Percentiles rank a stretch among this genome's conserved stretches.
These are phyloP conservation scores for Tylopilus rubrobrunneus DNA, from an alignment of 768 basidiomycete genomes.

Conservation along the genomic window DNA sequence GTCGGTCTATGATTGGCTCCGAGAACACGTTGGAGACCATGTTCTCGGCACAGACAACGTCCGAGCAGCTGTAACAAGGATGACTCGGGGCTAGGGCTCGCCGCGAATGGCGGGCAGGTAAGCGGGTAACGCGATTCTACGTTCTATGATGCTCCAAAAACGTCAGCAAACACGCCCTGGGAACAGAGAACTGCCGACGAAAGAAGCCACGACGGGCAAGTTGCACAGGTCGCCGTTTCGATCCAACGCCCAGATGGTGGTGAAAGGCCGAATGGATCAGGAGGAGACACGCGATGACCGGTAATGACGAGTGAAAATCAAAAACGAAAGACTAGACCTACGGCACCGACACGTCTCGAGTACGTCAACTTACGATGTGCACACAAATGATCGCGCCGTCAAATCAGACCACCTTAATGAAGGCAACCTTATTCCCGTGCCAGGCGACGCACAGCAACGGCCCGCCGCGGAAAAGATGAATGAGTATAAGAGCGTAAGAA, in stretches of 20 bases:
- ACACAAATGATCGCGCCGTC: conserved; percentile 12
- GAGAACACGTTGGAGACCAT: conserved; percentile 5
- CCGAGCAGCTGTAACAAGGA: conserved; percentile 1
- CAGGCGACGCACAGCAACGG: conserved; percentile 4
- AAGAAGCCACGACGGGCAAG: conserved; percentile 7
- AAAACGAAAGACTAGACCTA: conserved; percentile 13
- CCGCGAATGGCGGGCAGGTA: not conserved
- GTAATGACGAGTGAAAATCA: conserved; percentile 25
- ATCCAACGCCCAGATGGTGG: conserved; percentile 1
- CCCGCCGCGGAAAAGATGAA: conserved; percentile 4
- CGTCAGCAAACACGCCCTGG: conserved; percentile 13
- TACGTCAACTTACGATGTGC: conserved; percentile 24
- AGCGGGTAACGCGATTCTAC: conserved; percentile 7
- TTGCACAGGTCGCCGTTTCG: conserved; percentile 16
- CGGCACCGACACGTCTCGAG: conserved; percentile 26
- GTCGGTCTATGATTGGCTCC: conserved; percentile 11
- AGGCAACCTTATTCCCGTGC: conserved; percentile 24
- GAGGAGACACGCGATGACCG: conserved; percentile 5
- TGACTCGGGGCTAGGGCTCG: conserved; percentile 10
- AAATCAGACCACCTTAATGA: conserved; percentile 20
- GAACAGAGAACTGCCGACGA: not conserved
- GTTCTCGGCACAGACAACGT: conserved; percentile 1
- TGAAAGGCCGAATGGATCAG: conserved; percentile 3
- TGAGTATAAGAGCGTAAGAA: too few species aligned
- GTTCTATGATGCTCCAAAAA: conserved; percentile 6